Percentiles rank a stretch among this genome's conserved stretches.
phyloP scores from a whole-genome alignment of 805 yeast genomes.

The Nakazawaea holstii region DNA sequence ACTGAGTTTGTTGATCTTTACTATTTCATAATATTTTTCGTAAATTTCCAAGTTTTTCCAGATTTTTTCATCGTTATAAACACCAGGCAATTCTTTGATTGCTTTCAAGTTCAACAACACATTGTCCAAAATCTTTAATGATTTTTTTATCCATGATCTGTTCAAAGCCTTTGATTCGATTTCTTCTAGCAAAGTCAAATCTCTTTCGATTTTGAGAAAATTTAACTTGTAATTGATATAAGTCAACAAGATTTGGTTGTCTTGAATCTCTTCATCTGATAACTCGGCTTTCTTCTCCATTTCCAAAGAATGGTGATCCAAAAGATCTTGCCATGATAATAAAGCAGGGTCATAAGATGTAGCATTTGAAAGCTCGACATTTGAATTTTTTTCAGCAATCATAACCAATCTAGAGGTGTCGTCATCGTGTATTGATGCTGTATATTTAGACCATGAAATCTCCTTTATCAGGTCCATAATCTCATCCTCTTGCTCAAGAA shows the following conservation, averaged over 20 bases:
- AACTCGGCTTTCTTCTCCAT: constrained; percentile 37
- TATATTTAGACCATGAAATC: constrained; percentile 45
- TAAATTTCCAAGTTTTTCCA: constrained; percentile 46
- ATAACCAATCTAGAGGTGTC: constrained; percentile 61
- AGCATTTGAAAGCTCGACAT: constrained; percentile 29
- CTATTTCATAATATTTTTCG: constrained; percentile 38
- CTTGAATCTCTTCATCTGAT: constrained; percentile 57
- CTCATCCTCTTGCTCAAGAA: constrained; percentile 25
- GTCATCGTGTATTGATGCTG: constrained; percentile 62
- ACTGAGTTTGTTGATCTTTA: constrained; percentile 40
- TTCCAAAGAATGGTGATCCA: constrained; percentile 52
- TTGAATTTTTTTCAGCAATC: constrained; percentile 29
- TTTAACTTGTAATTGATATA: constrained; percentile 67
- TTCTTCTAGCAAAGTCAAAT: constrained; percentile 40
- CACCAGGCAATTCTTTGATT: constrained; percentile 84
- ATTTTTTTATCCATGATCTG: constrained; percentile 30
- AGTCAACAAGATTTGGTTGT: constrained; percentile 69
- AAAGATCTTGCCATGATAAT: constrained; percentile 64
- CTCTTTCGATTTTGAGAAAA: constrained; percentile 69
- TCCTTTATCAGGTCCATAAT: constrained; percentile 23
- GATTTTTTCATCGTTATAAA: constrained; percentile 75
- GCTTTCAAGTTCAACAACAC: constrained; percentile 50
- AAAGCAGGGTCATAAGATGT: constrained; percentile 52
- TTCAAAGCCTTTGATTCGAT: constrained; percentile 15
- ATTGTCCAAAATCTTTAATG: constrained; percentile 42